Evolutionary conservation across 2,329 filamentous ascomycete species (phyloP), one percentile per base, ranked within the genome.

Genomic region (Ramularia endophylla): DNA sequence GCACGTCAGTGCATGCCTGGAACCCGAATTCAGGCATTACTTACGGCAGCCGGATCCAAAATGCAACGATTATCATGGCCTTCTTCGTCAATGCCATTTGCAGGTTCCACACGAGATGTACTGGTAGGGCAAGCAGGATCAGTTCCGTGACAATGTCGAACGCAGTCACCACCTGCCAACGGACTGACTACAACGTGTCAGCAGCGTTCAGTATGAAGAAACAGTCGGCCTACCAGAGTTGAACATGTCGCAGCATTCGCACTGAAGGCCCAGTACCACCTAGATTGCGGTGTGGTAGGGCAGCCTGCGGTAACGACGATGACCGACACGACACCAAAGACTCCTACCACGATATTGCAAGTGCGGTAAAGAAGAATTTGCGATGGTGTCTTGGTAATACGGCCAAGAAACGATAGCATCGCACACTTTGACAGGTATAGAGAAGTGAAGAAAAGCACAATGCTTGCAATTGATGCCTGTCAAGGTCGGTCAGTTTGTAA

Each of bases 71-170:
- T 22, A 68, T 60, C 43, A 60, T 54, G 12, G 50, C 43, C 47
- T 65, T 66, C 35, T 56, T 54, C n/a, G 31, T 50, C 18, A 40
- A 38, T 1, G 56, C 51, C 63, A 65, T 64, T n/a, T 64, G 62
- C n/a, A 66, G 50, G 16, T 48, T 51, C 60, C 60, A 65, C 17
- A 65, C 56, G 4, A 65, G 55, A 11, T 62, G 56, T 17, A 62
- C 34, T 6, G 57, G 58, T 17, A 65, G 41, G 8, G 42, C 52
- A 12, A 66, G 46, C 11, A 65, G 47, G 5, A 57, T 11, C 6
- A 57, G 27, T 43, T 65, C 63, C 8, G 61, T 65, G 5, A 59
- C 41, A 30, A 66, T 51, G 44, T 70, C 66, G 20, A 69, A 56
- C 1, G 52, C 62, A 7, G 65, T 65, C 40, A 68, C 58, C 3